Base-by-base conservation (phyloP, 768 basidiomycete species). In the Hygrophoropsis aurantiaca region DNA sequence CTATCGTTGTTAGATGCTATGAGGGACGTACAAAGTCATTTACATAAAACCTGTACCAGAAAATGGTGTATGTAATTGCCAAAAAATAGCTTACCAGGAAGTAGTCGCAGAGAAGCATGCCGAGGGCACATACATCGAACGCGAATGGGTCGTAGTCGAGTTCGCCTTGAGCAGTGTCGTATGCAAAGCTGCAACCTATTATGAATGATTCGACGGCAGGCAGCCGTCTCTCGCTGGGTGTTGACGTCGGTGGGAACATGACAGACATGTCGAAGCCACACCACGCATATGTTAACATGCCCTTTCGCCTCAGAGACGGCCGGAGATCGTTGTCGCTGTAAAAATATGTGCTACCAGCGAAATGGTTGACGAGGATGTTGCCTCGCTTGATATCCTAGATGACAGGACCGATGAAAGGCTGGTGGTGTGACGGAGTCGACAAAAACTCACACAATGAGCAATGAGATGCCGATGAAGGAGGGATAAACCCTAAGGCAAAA, bases 101-200 rank as follows among this genome's bases (percentile, higher is more conserved):
- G 11, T 13, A 34, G 15, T 11, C 27, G n/a, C 40, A 37, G 6
- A 46, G 56, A 32, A 42, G 56, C 52, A 44, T 61, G 50, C 63
- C 63, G 39, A 65, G 16, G 11, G 40, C 41, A 7, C 57, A 58
- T 10, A 66, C 60, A 34, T 64, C 64, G 33, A 49, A 58, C 0
- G 57, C 54, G 37, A 61, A 63, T 1, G 62, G 60, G 36, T 63
- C 50, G 46, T 58, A 65, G 23, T 56, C 55, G 19, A 54, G 47
- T 35, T 63, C 58, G 3, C 60, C 62, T 44, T 62, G 55, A 5
- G 18, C 5, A 0, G 56, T 51, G 33, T 64, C 59, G 15, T 25
- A 10, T 3, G 54, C 44, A 3, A 9, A 30, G 9, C 38, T 24
- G 20, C 23, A 40, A 36, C 10, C 15, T 25, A 36, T 34, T 9